Base-by-base conservation (phyloP, 257 asterid genomes). In the Fraxinus cuspidata region DNA sequence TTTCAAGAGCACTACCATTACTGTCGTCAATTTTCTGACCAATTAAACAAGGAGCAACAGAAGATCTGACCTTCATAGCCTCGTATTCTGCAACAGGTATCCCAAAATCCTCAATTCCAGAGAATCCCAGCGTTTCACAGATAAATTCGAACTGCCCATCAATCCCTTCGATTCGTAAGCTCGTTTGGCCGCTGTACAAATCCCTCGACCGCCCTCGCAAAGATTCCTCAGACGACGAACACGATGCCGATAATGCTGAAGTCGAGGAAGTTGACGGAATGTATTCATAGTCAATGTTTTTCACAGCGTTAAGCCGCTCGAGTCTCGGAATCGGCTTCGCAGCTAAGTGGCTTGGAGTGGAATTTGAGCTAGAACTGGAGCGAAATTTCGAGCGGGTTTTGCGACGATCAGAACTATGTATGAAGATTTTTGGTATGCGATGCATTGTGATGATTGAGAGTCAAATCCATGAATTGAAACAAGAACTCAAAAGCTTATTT, bases 71-170 rank as follows among this genome's bases (percentile, higher is more conserved):
- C 87, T 90, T 91, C 98, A 91, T 88, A 49, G 85, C 89, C 84
- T 85, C 89, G 86, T 88, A 95, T 78, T 87, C 98, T 35, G 84
- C 96, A 7, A 89, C 77, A 1, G 92, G 74, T 23, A 95, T 95
- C 31, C 82, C 85, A 8, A 95, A 91, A 80, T 93, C 98, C 7
- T 88, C 98, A 53, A 91, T 88, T 18, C 96, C 95, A 37, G 94
- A 83, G 77, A 94, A 83, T n/a, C 99, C 97, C 42, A 93, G 83
- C 56, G 78, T 78, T 38, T 75, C 81, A 80, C 92, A 88, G 38
- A 89, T 40, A 18, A 79, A 66, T 1, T 91, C 92, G 44, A 92
- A 78, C 73, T 91, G 97, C 28, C 90, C 97, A 32, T 86, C 87
- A 38, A 74, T 27, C 1, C 98, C 99, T n/a, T 84, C 89, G 35